Base-by-base conservation (phyloP, 345 rosid genomes). In the Citrus hindsii region DNA sequence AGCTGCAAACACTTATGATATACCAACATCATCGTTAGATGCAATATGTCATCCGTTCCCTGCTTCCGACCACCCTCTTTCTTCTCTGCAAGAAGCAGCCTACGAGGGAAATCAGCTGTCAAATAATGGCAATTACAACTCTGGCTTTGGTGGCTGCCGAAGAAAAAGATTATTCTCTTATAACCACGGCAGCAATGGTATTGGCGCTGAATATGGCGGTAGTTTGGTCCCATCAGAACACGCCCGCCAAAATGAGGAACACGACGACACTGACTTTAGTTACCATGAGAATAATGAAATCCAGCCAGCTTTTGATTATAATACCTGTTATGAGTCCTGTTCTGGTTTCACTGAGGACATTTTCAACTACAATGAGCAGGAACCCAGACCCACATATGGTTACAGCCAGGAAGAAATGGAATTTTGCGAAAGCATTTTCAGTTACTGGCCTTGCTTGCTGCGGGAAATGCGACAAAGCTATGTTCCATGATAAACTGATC, bases 371-470 rank as follows among this genome's bases (percentile, higher is more conserved):
- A 27, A 66, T 7, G 9, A 59, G 71, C 74, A 64, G 76, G 85
- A 79, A 66, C 67, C 46, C 10, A 56, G 56, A 24, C 53, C 32
- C 53, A 16, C 40, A 6, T 13, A 51, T 18, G 66, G 62, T 60
- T 75, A 67, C 40, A 56, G 73, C 62, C 42, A 13, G 8, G 75
- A 84, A 63, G 81, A 77, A 27, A 5, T 65, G 27, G 79, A 48
- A 30, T 19, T 76, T 55, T 82, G 67, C 28, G 83, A 80, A 79
- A 76, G 79, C 51, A 64, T 84, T 33, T 83, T 82, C 4, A 81
- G 84, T 78, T 80, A 83, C 71, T 83, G 84, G 85, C 88, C 88
- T 51, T 86, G 85, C 80, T 22, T 84, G 85, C 63, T n/a, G 8
- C 80, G 42, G 66, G 62, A 66, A 72, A 67, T 72, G 42, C 79